These are phyloP conservation scores for Xylariales sp. DNA, from an alignment of 2,329 filamentous ascomycete species.

Conservation along the genomic window DNA sequence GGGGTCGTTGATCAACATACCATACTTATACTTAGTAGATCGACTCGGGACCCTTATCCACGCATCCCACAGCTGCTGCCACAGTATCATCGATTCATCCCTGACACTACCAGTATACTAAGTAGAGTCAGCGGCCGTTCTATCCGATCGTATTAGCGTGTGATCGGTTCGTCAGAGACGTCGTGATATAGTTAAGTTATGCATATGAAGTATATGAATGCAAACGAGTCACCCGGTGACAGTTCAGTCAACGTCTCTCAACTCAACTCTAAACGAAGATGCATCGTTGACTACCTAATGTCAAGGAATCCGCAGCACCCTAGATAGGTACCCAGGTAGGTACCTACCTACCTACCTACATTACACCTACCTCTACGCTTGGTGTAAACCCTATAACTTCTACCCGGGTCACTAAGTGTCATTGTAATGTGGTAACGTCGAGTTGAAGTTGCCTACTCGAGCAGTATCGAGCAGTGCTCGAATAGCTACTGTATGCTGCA, in stretches of 20 bases:
- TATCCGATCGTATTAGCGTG: conserved; percentile 16
- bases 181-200: conserved; percentile 7
- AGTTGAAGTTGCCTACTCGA: no score
- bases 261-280: conserved; percentile 1
- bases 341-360: not conserved
- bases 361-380: no score
- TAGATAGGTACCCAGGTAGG: not conserved
- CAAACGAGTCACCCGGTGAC: not conserved
- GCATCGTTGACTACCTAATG: no score
- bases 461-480: not conserved
- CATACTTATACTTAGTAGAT: not conserved
- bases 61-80: conserved; percentile 4
- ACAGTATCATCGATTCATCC: conserved; percentile 7
- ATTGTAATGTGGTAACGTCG: no score
- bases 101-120: not conserved
- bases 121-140: not conserved
- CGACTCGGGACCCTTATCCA: conserved; percentile 23
- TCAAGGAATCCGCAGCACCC: not conserved
- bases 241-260: not conserved
- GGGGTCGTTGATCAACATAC: not conserved
- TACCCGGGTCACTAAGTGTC: no score
- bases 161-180: not conserved
- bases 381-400: no score
- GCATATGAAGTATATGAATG: conserved; percentile 2
- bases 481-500: not conserved